Evolutionary conservation across 75 land plant genomes (phyloP).

Genomic region (Cryptomeria japonica): DNA sequence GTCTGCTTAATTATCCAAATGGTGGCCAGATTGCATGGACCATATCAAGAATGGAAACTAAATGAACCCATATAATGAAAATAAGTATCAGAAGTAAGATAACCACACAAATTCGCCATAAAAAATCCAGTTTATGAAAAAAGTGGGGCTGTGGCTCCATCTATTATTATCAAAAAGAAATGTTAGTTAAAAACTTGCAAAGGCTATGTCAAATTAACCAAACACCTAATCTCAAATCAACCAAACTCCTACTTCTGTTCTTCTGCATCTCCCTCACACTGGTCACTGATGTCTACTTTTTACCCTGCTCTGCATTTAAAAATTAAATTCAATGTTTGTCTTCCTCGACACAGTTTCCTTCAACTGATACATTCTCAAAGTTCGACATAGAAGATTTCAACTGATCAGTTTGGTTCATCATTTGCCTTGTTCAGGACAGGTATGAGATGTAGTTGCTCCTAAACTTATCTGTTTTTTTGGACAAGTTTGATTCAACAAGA

Average conservation of each 20-base stretch:
- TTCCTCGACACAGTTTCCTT: background rate
- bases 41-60: background rate
- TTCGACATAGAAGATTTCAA: background rate
- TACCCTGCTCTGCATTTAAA: background rate
- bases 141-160: background rate
- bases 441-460: background rate
- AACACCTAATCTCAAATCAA: too few species aligned
- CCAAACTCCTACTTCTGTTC: background rate
- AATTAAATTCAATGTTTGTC: background rate
- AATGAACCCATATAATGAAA: background rate
- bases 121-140: background rate
- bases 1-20: background rate
- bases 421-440: background rate
- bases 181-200: background rate
- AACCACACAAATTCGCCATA: background rate
- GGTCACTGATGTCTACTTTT: background rate
- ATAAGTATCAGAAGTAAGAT: background rate
- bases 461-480: background rate
- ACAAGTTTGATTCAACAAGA: background rate
- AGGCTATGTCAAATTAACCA: background rate
- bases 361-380: background rate
- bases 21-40: background rate
- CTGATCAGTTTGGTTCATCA: background rate
- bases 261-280: background rate
- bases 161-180: background rate